phyloP scores from a whole-genome alignment of 1,139 yeast species.

The Geotrichum bryndzae region DNA sequence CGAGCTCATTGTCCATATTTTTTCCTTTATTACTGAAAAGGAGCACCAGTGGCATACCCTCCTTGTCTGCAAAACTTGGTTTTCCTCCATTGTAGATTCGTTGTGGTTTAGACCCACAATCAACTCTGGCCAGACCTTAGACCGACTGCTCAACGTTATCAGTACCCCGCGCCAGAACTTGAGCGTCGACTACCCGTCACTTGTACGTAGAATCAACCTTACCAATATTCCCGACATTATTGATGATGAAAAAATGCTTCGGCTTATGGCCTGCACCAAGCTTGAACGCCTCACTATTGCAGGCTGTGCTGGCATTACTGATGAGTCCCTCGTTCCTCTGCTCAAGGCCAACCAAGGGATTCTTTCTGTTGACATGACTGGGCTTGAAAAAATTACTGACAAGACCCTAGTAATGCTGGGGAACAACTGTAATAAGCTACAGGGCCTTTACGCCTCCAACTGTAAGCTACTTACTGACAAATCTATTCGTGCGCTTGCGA shows the following conservation, averaged over 20 bases:
- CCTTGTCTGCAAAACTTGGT: conserved; percentile 73
- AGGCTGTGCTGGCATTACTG: conserved; percentile 64
- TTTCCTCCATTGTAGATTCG: conserved; percentile 69
- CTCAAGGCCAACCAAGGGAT: conserved; percentile 60
- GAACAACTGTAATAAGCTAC: conserved; percentile 63
- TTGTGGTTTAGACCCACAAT: conserved; percentile 82
- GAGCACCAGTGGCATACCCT: conserved; percentile 61
- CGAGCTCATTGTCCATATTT: conserved; percentile 67
- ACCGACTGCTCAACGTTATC: conserved; percentile 19
- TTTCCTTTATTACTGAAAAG: conserved; percentile 58
- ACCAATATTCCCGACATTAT: conserved; percentile 66
- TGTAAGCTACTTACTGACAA: conserved; percentile 63
- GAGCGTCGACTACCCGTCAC: conserved; percentile 54
- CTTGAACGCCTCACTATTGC: conserved; percentile 82
- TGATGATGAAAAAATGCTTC: conserved; percentile 50
- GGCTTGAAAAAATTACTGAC: conserved; percentile 66
- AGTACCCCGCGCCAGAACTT: conserved; percentile 50
- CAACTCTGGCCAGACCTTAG: conserved; percentile 14
- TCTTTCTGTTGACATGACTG: conserved; percentile 84
- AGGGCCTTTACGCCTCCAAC: conserved; percentile 86
- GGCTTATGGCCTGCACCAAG: conserved; percentile 48
- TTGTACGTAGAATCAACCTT: conserved; percentile 65
- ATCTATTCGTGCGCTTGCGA: conserved; percentile 57
- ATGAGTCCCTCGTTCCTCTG: conserved; percentile 55
- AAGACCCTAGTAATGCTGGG: conserved; percentile 68